These are phyloP conservation scores for Ogataea pignaliae DNA, from an alignment of 805 yeast genomes.

Conservation along the genomic window DNA sequence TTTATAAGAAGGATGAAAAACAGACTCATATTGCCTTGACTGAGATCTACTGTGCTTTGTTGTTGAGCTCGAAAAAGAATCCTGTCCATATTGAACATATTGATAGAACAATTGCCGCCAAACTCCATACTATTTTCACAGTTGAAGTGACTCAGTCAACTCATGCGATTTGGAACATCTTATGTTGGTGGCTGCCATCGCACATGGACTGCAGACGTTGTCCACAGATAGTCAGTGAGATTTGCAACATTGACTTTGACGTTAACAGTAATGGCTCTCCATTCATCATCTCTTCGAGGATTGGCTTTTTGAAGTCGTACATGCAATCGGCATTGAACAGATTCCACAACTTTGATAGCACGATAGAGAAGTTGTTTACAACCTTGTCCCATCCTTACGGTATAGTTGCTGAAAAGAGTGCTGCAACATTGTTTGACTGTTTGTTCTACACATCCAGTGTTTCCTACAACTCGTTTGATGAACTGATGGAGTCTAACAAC, in stretches of 20 bases:
- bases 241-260: slow-evolving; percentile 45
- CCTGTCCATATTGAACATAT: slow-evolving; percentile 31
- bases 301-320: slow-evolving; percentile 48
- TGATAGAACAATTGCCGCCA: slow-evolving; percentile 42
- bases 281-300: slow-evolving; percentile 56
- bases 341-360: slow-evolving; percentile 43
- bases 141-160: slow-evolving; percentile 72
- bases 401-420: slow-evolving; percentile 65
- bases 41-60: slow-evolving; percentile 64
- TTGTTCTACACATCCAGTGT: slow-evolving; percentile 17
- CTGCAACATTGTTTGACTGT: slow-evolving; percentile 47
- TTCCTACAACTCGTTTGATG: slow-evolving; percentile 25
- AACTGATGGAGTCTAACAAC: slow-evolving; percentile 36
- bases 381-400: slow-evolving; percentile 65
- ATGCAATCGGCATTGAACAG: slow-evolving; percentile 29
- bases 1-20: slow-evolving; percentile 64
- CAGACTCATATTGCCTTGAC: slow-evolving; percentile 70
- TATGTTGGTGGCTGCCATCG: slow-evolving; percentile 69
- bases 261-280: slow-evolving; percentile 51
- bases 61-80: slow-evolving; percentile 42
- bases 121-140: slow-evolving; percentile 43
- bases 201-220: slow-evolving; percentile 66
- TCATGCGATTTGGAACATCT: slow-evolving; percentile 66
- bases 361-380: slow-evolving; percentile 40
- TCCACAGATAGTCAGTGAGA: slow-evolving; percentile 42